Conservation (phyloP, 306 rosid species). For the Prunus padus region DNA sequence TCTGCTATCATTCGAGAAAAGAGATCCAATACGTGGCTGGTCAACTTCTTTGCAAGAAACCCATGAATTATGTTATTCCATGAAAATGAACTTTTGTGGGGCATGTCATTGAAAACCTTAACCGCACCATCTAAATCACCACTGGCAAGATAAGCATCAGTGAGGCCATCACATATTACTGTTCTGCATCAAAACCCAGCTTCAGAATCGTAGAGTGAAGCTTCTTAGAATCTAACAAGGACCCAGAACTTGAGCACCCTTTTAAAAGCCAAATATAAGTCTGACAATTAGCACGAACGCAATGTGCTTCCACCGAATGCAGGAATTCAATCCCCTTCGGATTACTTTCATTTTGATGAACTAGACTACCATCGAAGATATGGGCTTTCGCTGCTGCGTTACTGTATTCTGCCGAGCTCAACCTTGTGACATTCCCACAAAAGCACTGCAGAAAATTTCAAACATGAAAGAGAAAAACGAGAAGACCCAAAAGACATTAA, state of each 20-base stretch:
- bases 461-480: neutral
- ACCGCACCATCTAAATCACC: slow-evolving; percentile 47
- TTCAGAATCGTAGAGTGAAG: slow-evolving; percentile 72
- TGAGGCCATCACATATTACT: slow-evolving; percentile 41
- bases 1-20: slow-evolving; percentile 48
- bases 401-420: slow-evolving; percentile 40
- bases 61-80: slow-evolving; percentile 65
- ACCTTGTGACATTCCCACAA: slow-evolving; percentile 19
- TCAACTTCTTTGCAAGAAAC: slow-evolving; percentile 37
- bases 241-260: slow-evolving; percentile 52
- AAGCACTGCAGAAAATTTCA: slow-evolving; percentile 33
- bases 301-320: slow-evolving; percentile 62
- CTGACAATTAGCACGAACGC: slow-evolving; percentile 67
- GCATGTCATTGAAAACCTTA: slow-evolving; percentile 60
- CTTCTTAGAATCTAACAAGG: slow-evolving; percentile 45
- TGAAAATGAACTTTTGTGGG: slow-evolving; percentile 36
- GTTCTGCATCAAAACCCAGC: slow-evolving; percentile 52
- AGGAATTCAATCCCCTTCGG: slow-evolving; percentile 45
- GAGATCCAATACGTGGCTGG: slow-evolving; percentile 35
- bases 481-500: neutral
- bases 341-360: slow-evolving; percentile 28
- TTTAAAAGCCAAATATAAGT: slow-evolving; percentile 74
- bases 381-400: slow-evolving; percentile 32
- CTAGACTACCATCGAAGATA: slow-evolving; percentile 27
- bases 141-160: slow-evolving; percentile 45